Conservation (phyloP, 345 rosid species). For the Hypericum perforatum region DNA sequence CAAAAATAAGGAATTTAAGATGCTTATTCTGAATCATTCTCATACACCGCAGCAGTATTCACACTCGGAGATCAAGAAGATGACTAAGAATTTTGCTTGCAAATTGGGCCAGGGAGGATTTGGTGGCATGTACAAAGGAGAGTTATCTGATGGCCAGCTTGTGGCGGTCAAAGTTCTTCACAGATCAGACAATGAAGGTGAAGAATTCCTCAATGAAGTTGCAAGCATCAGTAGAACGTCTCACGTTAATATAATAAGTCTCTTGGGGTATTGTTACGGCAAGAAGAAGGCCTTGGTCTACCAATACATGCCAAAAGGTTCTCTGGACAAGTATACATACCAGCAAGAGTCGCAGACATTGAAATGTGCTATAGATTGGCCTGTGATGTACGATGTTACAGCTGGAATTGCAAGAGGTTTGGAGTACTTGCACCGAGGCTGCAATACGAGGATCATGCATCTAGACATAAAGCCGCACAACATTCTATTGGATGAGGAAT, state of each 20-base stretch:
- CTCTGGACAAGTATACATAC: not conserved
- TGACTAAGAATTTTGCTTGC: not conserved
- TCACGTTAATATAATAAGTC: not conserved
- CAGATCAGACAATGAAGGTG: conserved; percentile 18
- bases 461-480: not conserved
- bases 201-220: not conserved
- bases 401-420: not conserved
- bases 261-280: not conserved
- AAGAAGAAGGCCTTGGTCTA: not conserved
- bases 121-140: not conserved
- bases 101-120: not conserved
- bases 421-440: conserved; percentile 1
- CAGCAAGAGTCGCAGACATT: not conserved
- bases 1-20: not conserved
- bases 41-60: not conserved
- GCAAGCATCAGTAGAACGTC: too few species aligned
- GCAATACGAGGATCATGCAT: not conserved
- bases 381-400: too few species aligned
- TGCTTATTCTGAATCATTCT: not conserved
- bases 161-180: not conserved
- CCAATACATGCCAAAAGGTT: too few species aligned
- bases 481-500: not conserved
- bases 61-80: not conserved
- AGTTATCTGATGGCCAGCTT: not conserved
- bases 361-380: not conserved